Conservation (phyloP, 2,329 filamentous ascomycete genomes). For the Aspergillus tubingensis region DNA sequence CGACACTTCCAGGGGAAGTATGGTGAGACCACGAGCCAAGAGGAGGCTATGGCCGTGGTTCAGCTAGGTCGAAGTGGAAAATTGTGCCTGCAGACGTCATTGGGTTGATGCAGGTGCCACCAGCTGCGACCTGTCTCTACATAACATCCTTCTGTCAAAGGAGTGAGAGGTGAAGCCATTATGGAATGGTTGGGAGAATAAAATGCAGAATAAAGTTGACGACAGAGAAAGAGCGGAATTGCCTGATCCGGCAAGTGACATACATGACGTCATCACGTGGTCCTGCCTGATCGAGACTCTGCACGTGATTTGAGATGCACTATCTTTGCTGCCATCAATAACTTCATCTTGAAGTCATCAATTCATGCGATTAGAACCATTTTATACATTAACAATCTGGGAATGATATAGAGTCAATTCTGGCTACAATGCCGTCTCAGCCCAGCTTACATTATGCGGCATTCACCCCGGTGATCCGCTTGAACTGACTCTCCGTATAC, state of each 20-base stretch:
- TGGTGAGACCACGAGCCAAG: too few relatives aligned
- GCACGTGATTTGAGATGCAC: neutral
- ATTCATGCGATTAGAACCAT: neutral
- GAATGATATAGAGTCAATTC: too few relatives aligned
- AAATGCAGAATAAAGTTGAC: neutral
- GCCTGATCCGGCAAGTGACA: neutral
- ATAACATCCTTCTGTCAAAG: too few relatives aligned
- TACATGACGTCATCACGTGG: neutral
- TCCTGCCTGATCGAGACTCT: neutral
- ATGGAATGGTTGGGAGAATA: too few relatives aligned
- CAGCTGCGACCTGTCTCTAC: too few relatives aligned
- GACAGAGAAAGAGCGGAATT: neutral
- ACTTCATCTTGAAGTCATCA: neutral
- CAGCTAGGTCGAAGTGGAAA: too few relatives aligned
- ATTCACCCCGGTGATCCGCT: neutral
- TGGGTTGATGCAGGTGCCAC: neutral
- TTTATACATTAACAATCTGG: too few relatives aligned
- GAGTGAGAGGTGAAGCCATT: too few relatives aligned
- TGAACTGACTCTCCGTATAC: conserved; percentile 7
- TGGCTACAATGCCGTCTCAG: too few relatives aligned
- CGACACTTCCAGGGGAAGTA: neutral
- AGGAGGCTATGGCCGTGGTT: too few relatives aligned
- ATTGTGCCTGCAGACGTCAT: neutral
- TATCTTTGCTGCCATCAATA: neutral
- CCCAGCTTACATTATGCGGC: neutral